These are phyloP conservation scores for Decorospora gaudefroyi DNA, from an alignment of 2,329 filamentous ascomycete genomes.

Conservation along the genomic window DNA sequence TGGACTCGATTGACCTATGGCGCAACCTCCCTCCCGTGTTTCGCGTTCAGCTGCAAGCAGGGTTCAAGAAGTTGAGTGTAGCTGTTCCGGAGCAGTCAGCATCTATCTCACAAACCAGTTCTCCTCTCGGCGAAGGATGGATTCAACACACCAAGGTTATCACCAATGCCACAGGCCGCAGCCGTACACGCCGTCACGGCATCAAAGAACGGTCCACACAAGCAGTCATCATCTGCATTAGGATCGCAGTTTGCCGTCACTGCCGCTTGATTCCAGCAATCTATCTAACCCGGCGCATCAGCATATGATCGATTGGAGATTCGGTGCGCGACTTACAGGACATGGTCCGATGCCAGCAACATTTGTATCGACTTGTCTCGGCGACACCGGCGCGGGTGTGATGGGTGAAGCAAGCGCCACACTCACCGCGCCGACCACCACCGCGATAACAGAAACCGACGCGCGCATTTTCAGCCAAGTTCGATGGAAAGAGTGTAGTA, in stretches of 20 bases:
- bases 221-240: slow-evolving; percentile 36
- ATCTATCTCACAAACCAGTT: no score
- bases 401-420: slow-evolving; percentile 30
- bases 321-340: slow-evolving; percentile 23
- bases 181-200: slow-evolving; percentile 37
- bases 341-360: slow-evolving; percentile 31
- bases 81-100: slow-evolving; percentile 8
- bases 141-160: slow-evolving; percentile 39
- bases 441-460: slow-evolving; percentile 17
- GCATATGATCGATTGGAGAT: neutral
- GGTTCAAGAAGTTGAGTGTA: slow-evolving; percentile 20
- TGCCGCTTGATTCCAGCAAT: slow-evolving; percentile 44
- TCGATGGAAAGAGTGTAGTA: neutral
- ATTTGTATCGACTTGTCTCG: slow-evolving; percentile 10
- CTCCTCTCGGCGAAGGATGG: no score
- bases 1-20: no score
- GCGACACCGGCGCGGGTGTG: slow-evolving; percentile 8
- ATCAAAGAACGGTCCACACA: slow-evolving; percentile 44
- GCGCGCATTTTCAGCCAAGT: slow-evolving; percentile 21
- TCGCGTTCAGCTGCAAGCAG: slow-evolving; percentile 11
- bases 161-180: slow-evolving; percentile 33
- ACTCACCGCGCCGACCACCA: slow-evolving; percentile 17
- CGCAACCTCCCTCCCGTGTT: no score
- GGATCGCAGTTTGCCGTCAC: slow-evolving; percentile 37
- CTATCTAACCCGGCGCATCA: slow-evolving; percentile 24